Base-by-base conservation (phyloP, 257 asterid species). In the Nicotiana tabacum region DNA sequence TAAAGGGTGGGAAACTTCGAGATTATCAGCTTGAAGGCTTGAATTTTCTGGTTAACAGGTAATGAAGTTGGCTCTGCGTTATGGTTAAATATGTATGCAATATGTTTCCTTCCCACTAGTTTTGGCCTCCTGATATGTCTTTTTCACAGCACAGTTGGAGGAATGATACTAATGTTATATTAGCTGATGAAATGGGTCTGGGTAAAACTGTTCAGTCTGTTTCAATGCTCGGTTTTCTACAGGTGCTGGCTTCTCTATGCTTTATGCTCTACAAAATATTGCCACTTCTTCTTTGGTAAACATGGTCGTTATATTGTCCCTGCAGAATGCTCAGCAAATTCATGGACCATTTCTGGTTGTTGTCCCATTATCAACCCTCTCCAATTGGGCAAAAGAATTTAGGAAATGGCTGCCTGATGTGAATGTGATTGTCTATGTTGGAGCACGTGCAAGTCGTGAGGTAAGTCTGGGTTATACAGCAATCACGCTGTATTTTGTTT, bases 141-240 rank as follows among this genome's bases (percentile, higher is more conserved):
- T 89, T 85, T 88, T 88, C 83, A 85, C 90, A 89, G 90, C 85
- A 74, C 92, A 96, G 99, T 92, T 96, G 99, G 99, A 93, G 95
- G 90, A 96, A 96, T 87, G 98, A 96, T 83, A 94, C 98, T 37
- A 96, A 94, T 90, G 99, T 96, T 32, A 96, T 96, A 85, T 88
- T 96, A 88, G 99, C 98, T 83, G 98, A 96, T 91, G 98, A 96
- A 90, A 96, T 94, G 99, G 99, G 99, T 82, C 97, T 96, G 77
- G 99, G 98, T 81, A 96, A 96, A 89, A 96, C 99, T 85, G 97
- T 96, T 76, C 98, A 96, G 91, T 93, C 98, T 53, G 98, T 94
- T 88, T 94, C 99, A 61, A 93, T 96, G 99, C 96, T 96, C 81
- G 99, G 98, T 67, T 96, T 96, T 90, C 88, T 96, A 83, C 98